Evolutionary conservation across 176 grass and related monocot species (phyloP).

Genomic region (Elaeis guineensis): DNA sequence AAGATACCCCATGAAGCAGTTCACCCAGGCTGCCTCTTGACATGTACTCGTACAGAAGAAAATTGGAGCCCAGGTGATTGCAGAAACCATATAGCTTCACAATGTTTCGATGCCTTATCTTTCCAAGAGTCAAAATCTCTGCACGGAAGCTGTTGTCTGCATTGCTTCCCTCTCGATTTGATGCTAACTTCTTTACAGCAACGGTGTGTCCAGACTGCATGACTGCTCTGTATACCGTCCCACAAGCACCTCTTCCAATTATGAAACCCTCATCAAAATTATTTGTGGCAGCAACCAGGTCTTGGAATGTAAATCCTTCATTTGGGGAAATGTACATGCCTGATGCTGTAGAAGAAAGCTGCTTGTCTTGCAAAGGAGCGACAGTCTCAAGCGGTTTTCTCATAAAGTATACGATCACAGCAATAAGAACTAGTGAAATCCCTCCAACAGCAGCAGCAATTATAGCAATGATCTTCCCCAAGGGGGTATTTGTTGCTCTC

Average conservation of each 20-base stretch:
- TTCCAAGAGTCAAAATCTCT: conserved; percentile 95
- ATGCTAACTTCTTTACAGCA: conserved; percentile 92
- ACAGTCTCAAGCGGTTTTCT: conserved; percentile 82
- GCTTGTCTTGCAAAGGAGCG: conserved; percentile 74
- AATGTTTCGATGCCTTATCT: conserved; percentile 96
- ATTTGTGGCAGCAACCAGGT: conserved; percentile 73
- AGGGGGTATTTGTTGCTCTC: conserved; percentile 24
- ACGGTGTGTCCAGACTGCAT: conserved; percentile 57
- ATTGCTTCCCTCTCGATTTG: conserved; percentile 87
- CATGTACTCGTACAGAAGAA: conserved; percentile 95
- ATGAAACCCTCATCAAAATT: conserved; percentile 81
- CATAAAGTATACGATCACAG: conserved; percentile 69
- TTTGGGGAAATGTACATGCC: conserved; percentile 58
- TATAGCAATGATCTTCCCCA: conserved; percentile 80
- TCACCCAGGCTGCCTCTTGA: conserved; percentile 91
- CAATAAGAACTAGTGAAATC: conserved; percentile 93
- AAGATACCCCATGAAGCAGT: conserved; percentile 69
- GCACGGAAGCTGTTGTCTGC: conserved; percentile 88
- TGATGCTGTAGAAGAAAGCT: conserved; percentile 31
- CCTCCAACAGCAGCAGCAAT: conserved; percentile 81
- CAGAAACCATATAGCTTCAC: conserved; percentile 94
- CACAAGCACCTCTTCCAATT: conserved; percentile 80
- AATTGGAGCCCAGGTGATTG: conserved; percentile 86
- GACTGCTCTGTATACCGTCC: conserved; percentile 84
- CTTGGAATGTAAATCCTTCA: conserved; percentile 81